phyloP scores from a whole-genome alignment of 2,329 filamentous ascomycete genomes.

The Aureobasidium lini region DNA sequence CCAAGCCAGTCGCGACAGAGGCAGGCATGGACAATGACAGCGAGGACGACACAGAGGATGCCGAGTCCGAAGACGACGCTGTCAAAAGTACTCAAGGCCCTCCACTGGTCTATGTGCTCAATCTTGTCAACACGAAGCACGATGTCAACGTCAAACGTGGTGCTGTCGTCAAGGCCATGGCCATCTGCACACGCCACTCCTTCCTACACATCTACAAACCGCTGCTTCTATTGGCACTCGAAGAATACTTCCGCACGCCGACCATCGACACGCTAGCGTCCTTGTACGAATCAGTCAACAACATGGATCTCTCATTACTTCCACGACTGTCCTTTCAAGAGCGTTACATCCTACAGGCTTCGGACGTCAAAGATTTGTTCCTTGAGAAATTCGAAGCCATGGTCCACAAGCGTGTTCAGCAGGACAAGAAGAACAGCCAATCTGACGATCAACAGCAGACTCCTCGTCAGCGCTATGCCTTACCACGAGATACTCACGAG shows the following conservation, averaged over 20 bases:
- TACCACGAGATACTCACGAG: constrained; percentile 92
- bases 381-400: constrained; percentile 96
- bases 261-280: constrained; percentile 79
- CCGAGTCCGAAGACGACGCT: constrained; percentile 41
- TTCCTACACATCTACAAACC: constrained; percentile 99
- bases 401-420: constrained; percentile 71
- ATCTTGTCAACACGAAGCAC: constrained; percentile 96
- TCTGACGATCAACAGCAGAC: constrained; percentile 9
- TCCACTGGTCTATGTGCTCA: constrained; percentile 91
- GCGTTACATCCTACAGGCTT: constrained; percentile 76
- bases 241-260: constrained; percentile 94
- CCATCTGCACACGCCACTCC: constrained; percentile 93
- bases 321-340: constrained; percentile 78
- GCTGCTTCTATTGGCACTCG: constrained; percentile 77
- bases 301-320: constrained; percentile 93
- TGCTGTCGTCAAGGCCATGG: constrained; percentile 95
- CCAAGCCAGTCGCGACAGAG: constrained; percentile 45
- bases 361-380: constrained; percentile 92
- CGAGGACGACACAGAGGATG: constrained; percentile 43
- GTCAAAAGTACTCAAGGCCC: constrained; percentile 64
- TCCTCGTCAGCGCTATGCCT: constrained; percentile 50
- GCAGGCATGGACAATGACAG: constrained; percentile 45
- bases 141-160: constrained; percentile 90
- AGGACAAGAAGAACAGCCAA: constrained; percentile 43
- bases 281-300: constrained; percentile 87